Percentiles rank a stretch among this genome's conserved stretches.
These are phyloP conservation scores for Starmera amethionina DNA, from an alignment of 805 yeast species.

Conservation along the genomic window DNA sequence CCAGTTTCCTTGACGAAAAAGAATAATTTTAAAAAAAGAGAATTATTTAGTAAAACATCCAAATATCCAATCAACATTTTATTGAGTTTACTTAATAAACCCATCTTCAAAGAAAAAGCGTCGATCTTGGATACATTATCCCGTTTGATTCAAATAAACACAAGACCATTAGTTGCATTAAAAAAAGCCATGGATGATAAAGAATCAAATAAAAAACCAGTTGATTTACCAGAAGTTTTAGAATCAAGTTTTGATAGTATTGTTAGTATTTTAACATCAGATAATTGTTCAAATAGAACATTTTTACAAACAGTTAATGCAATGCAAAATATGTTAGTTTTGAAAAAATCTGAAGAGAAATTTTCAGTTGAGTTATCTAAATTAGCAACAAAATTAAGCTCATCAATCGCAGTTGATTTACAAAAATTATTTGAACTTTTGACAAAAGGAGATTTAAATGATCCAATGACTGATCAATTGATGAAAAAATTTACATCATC, in stretches of 20 bases:
- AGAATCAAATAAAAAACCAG: constrained; percentile 12
- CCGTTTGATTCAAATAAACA: constrained; percentile 63
- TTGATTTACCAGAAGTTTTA: constrained; percentile 54
- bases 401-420: constrained; percentile 44
- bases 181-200: constrained; percentile 25
- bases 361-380: constrained; percentile 61
- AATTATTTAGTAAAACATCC: constrained; percentile 26
- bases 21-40: constrained; percentile 24
- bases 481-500: constrained; percentile 66
- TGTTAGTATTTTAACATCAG: constrained; percentile 60
- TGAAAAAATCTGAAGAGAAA: constrained; percentile 50
- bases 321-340: constrained; percentile 62
- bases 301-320: constrained; percentile 77
- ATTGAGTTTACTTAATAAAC: constrained; percentile 50
- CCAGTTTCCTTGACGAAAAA: constrained; percentile 27
- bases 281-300: constrained; percentile 77
- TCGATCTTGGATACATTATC: constrained; percentile 70
- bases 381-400: constrained; percentile 52
- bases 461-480: constrained; percentile 42
- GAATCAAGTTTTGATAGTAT: constrained; percentile 50
- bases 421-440: constrained; percentile 38
- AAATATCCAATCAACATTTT: constrained; percentile 70
- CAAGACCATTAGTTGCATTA: constrained; percentile 57
- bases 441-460: constrained; percentile 23
- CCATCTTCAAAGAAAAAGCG: constrained; percentile 60